These are phyloP conservation scores for Calamus simplicifolius DNA, from an alignment of 176 grass and related monocot species.

Conservation along the genomic window DNA sequence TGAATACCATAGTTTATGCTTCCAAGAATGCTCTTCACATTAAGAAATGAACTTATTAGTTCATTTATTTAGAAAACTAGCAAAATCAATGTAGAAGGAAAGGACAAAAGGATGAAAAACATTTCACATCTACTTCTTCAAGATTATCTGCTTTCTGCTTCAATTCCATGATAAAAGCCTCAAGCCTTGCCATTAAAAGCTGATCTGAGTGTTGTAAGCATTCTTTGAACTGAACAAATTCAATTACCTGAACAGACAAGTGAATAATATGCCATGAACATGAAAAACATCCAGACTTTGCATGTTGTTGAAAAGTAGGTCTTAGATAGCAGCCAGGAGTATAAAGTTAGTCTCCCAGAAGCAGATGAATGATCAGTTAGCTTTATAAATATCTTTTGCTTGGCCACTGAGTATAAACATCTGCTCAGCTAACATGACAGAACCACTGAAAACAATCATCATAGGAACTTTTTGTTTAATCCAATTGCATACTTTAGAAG, in stretches of 20 bases:
- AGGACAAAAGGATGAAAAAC: background rate
- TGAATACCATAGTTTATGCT: constrained; percentile 46
- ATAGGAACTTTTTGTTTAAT: too few relatives aligned
- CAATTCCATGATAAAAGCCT: constrained; percentile 56
- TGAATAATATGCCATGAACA: too few relatives aligned
- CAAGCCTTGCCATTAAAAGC: constrained; percentile 60
- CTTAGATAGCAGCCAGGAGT: too few relatives aligned
- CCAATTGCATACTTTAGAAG: too few relatives aligned
- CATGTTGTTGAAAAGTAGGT: too few relatives aligned
- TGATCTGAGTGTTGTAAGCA: constrained; percentile 65
- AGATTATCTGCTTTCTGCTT: constrained; percentile 72
- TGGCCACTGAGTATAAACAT: too few relatives aligned
- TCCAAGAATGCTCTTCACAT: constrained; percentile 50
- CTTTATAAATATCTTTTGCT: too few relatives aligned
- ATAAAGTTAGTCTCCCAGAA: too few relatives aligned
- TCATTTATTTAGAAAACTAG: background rate
- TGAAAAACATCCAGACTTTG: too few relatives aligned
- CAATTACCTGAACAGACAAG: constrained; percentile 61
- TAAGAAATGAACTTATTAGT: background rate
- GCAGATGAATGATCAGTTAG: too few relatives aligned
- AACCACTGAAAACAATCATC: too few relatives aligned
- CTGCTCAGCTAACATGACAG: too few relatives aligned
- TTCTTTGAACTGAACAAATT: constrained; percentile 88
- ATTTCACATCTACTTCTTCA: constrained; percentile 71
- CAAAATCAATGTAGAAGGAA: constrained; percentile 7